Percentiles rank a stretch among this genome's conserved stretches.
These are phyloP conservation scores for Lachnellula arida DNA, from an alignment of 2,329 filamentous ascomycete genomes.

Conservation along the genomic window DNA sequence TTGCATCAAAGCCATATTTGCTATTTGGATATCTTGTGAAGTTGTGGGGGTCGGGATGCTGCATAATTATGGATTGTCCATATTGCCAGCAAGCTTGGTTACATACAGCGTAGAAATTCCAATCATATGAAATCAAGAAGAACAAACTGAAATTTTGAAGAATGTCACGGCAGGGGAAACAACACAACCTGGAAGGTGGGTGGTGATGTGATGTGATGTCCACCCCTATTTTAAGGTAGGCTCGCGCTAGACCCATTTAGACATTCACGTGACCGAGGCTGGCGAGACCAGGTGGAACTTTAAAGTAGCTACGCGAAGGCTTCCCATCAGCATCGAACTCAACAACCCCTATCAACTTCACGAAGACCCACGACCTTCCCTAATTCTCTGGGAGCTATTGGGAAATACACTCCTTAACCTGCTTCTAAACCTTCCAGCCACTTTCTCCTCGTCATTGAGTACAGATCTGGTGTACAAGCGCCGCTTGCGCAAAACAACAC, in stretches of 20 bases:
- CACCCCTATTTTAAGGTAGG: too few relatives aligned
- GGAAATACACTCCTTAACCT: slow-evolving; percentile 20
- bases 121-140: too few relatives aligned
- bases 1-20: background rate
- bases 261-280: too few relatives aligned
- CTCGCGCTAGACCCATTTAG: too few relatives aligned
- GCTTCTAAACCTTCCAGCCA: slow-evolving; percentile 6
- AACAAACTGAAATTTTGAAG: too few relatives aligned
- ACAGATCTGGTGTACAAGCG: slow-evolving; percentile 22
- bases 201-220: too few relatives aligned
- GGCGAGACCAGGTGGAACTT: background rate
- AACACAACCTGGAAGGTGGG: too few relatives aligned
- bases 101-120: too few relatives aligned
- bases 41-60: background rate
- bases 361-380: slow-evolving; percentile 13
- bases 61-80: background rate
- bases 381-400: slow-evolving; percentile 19
- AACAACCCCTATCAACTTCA: slow-evolving; percentile 9
- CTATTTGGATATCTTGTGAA: background rate
- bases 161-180: too few relatives aligned
- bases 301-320: background rate
- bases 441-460: slow-evolving; percentile 25
- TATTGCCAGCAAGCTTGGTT: too few relatives aligned
- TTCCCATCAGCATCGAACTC: slow-evolving; percentile 5
- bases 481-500: slow-evolving; percentile 22